Evolutionary conservation across 139 green algal species (phyloP), one percentile per base, ranked within the genome.

Genomic region (Nannochloris sp.): DNA sequence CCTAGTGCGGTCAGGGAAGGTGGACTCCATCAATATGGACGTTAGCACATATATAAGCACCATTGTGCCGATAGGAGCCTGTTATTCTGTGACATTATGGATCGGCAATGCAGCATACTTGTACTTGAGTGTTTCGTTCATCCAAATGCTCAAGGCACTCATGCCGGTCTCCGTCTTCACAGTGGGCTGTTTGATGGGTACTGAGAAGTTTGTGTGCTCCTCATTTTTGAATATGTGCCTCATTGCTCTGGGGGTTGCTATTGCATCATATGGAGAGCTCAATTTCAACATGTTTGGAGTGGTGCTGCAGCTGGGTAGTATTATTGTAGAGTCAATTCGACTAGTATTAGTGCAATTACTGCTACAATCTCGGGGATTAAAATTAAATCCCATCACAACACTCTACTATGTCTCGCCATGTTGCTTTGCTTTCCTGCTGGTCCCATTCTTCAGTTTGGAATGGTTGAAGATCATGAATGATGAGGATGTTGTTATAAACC

Each of bases 101-200:
- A 82, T 97, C 19, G 87, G 78, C 62, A 98, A 98, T 76, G 89
- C 87, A 0, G 78, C 93, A 2, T 98, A 98, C 85, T 75, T 98
- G 3, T 96, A 98, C 75, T 81, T 98, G 27, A 89, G 75, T 5
- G 90, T 98, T 0, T 93, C 91, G 11, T 98, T 97, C 80, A 96
- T 98, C 43, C 93, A 98, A 68, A 98, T 98, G 93, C 83, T 92
- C 43, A 98, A 98, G 75, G 86, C 81, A 12, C 44, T 80, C 21
- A 83, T 76, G 69, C 69, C 79, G 4, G 69, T 76, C 40, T 51
- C 31, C 23, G 53, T 65, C 7, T 63, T 66, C 19, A 27, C 19
- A 36, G 67, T 80, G 11, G 64, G 73, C 23, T 73, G 57, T 75
- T 27, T 81, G n/a, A 69, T 97, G 40, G 81, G 81, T 53, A 95